These are phyloP conservation scores for Sanghuangporus baumii DNA, from an alignment of 1,284 basidiomycete species.

Conservation along the genomic window DNA sequence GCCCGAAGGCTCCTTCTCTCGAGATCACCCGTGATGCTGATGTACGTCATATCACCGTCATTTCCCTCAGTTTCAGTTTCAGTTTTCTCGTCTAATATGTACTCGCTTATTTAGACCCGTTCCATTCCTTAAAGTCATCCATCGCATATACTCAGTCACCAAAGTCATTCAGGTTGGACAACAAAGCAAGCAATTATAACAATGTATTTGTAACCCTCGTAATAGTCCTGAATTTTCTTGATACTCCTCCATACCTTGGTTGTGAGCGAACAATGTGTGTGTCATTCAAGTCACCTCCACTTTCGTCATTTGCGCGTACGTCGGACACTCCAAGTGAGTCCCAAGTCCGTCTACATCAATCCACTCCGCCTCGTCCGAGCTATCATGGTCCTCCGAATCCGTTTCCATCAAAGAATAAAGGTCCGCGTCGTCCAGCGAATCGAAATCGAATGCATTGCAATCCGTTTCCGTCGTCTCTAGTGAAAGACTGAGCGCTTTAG, in stretches of 20 bases:
- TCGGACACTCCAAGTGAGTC: neutral
- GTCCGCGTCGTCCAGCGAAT: neutral
- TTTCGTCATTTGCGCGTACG: constrained; percentile 15
- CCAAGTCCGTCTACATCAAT: neutral
- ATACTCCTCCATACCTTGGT: neutral
- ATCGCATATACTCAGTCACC: neutral
- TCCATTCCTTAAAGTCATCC: neutral
- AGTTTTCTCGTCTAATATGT: no score
- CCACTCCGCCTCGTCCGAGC: neutral
- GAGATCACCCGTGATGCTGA: constrained; percentile 15
- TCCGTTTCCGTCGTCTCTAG: neutral
- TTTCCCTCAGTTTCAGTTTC: neutral
- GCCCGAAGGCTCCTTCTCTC: constrained; percentile 34
- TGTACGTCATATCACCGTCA: constrained; percentile 4
- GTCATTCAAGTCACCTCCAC: constrained; percentile 1
- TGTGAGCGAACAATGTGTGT: neutral
- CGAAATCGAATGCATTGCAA: neutral
- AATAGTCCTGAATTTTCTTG: neutral
- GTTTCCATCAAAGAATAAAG: neutral
- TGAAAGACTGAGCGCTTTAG: neutral
- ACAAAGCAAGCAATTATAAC: no score
- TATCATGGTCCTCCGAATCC: neutral
- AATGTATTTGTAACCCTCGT: neutral
- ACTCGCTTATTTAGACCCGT: neutral
- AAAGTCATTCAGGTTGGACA: no score